phyloP scores from a whole-genome alignment of 2,329 filamentous ascomycete species.

The Penicillium sp. region DNA sequence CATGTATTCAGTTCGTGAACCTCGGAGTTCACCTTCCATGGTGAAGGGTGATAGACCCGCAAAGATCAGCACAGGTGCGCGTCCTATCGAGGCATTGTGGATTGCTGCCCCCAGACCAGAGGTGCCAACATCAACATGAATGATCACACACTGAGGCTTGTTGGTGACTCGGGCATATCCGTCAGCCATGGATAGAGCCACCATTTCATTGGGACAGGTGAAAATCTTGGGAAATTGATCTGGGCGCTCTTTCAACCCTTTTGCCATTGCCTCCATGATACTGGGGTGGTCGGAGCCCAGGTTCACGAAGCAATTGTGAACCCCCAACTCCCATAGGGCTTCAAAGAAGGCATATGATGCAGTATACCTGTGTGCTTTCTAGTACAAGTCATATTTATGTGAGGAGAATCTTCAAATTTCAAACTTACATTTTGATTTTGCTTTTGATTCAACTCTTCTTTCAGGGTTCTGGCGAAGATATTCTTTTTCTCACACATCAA shows the following conservation, averaged over 20 bases:
- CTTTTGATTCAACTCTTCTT: neutral
- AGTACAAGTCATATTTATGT: neutral
- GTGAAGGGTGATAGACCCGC: slow-evolving; percentile 77
- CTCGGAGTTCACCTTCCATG: slow-evolving; percentile 73
- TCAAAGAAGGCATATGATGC: slow-evolving; percentile 82
- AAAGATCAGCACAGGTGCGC: slow-evolving; percentile 75
- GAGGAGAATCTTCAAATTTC: neutral
- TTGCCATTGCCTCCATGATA: slow-evolving; percentile 79
- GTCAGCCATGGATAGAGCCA: slow-evolving; percentile 81
- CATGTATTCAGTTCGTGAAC: slow-evolving; percentile 72
- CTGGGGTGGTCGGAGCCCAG: slow-evolving; percentile 64
- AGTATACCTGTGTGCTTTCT: slow-evolving; percentile 53
- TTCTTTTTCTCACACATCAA: neutral
- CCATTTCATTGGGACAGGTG: slow-evolving; percentile 84
- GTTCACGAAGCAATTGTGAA: slow-evolving; percentile 52
- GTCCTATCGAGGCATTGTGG: slow-evolving; percentile 75
- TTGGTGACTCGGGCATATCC: slow-evolving; percentile 73
- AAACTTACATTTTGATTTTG: neutral
- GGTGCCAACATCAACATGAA: slow-evolving; percentile 83
- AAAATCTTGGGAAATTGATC: slow-evolving; percentile 71
- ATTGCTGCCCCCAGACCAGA: slow-evolving; percentile 76
- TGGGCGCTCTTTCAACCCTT: slow-evolving; percentile 68
- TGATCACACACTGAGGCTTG: slow-evolving; percentile 74
- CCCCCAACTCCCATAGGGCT: slow-evolving; percentile 69
- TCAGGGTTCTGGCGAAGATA: neutral